Conservation (phyloP, 805 yeast genomes). For the Ogataea allantospora region DNA sequence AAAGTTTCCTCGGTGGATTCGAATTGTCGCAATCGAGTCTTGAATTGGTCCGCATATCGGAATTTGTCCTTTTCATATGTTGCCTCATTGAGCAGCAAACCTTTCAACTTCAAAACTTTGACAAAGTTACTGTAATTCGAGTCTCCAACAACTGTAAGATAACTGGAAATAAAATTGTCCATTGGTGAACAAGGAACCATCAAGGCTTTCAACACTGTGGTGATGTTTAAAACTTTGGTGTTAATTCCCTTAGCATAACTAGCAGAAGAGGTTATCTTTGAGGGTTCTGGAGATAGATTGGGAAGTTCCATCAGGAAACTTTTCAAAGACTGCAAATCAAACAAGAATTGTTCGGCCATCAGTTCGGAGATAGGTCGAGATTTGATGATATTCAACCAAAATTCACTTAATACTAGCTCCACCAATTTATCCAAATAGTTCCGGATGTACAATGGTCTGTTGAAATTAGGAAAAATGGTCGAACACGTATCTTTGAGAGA, state of each 20-base stretch:
- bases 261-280: conserved; percentile 27
- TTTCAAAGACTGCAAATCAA: conserved; percentile 70
- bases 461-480: conserved; percentile 53
- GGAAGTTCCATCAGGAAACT: conserved; percentile 48
- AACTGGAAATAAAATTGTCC: conserved; percentile 58
- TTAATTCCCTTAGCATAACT: conserved; percentile 29
- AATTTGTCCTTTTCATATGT: conserved; percentile 37
- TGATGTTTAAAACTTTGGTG: conserved; percentile 37
- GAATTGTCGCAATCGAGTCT: conserved; percentile 36
- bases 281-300: conserved; percentile 40
- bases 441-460: conserved; percentile 68
- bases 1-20: conserved; percentile 31
- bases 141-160: conserved; percentile 67
- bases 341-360: conserved; percentile 74
- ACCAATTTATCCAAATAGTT: conserved; percentile 74
- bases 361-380: conserved; percentile 69
- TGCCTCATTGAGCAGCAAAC: conserved; percentile 33
- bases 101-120: conserved; percentile 65
- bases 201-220: conserved; percentile 65
- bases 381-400: conserved; percentile 54
- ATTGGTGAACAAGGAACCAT: conserved; percentile 66
- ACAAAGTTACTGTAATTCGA: conserved; percentile 57
- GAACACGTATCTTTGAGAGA: conserved; percentile 45
- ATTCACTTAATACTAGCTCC: conserved; percentile 58
- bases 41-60: conserved; percentile 40